Conservation (phyloP, 208 protist genomes). For the Trypanosoma mega region DNA sequence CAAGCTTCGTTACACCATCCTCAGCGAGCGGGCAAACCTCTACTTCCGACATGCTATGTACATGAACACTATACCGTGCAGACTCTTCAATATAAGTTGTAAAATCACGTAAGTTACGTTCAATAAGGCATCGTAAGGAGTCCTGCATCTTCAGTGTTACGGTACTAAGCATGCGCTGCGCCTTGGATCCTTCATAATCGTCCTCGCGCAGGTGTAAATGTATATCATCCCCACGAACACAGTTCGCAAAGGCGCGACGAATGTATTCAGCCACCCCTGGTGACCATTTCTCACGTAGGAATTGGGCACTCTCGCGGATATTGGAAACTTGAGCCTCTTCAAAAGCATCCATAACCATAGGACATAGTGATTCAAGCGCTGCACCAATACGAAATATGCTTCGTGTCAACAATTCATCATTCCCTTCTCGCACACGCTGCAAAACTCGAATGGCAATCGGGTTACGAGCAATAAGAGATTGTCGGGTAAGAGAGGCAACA, state of each 20-base stretch:
- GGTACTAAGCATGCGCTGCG: constrained; percentile 89
- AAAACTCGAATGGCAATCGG: constrained; percentile 51
- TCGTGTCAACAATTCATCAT: constrained; percentile 64
- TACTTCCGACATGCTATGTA: constrained; percentile 59
- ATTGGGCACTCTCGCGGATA: constrained; percentile 65
- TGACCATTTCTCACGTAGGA: constrained; percentile 80
- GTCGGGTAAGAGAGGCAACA: constrained; percentile 40
- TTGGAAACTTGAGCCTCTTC: constrained; percentile 81
- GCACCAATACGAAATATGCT: constrained; percentile 72
- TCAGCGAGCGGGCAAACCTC: constrained; percentile 39
- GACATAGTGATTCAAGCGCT: constrained; percentile 43
- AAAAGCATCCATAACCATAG: constrained; percentile 82
- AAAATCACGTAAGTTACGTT: constrained; percentile 67
- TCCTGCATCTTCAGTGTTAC: constrained; percentile 95
- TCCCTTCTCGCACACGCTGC: constrained; percentile 66
- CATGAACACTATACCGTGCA: constrained; percentile 51
- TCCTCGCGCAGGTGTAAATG: constrained; percentile 85
- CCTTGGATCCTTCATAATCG: constrained; percentile 92
- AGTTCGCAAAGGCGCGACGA: constrained; percentile 42
- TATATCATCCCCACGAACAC: constrained; percentile 38
- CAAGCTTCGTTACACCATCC: constrained; percentile 33
- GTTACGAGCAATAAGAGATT: constrained; percentile 59
- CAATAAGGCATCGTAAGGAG: constrained; percentile 69
- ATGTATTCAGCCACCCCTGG: constrained; percentile 48
- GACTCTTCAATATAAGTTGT: constrained; percentile 80